phyloP scores from a whole-genome alignment of 1,139 yeast genomes.

The Keqinozyma sinolaborantium region DNA sequence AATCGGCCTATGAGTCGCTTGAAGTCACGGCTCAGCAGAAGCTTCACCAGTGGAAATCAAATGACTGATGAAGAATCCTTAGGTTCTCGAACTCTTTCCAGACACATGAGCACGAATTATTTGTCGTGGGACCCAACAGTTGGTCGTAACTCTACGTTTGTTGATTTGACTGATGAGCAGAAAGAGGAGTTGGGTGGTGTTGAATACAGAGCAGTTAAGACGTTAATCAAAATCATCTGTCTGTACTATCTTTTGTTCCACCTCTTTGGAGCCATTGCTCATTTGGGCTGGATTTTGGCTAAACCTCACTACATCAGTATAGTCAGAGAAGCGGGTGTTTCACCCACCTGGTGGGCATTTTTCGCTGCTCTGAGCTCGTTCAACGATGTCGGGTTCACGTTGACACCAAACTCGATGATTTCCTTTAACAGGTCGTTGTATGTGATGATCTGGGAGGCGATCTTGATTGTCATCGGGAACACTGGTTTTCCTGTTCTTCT shows the following conservation, averaged over 20 bases:
- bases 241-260: conserved; percentile 76
- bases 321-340: conserved; percentile 52
- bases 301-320: conserved; percentile 37
- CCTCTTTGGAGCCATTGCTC: conserved; percentile 51
- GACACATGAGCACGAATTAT: conserved; percentile 55
- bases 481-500: conserved; percentile 88
- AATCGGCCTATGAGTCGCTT: conserved; percentile 2
- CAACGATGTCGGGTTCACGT: conserved; percentile 78
- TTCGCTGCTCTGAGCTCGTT: conserved; percentile 77
- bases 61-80: conserved; percentile 6
- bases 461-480: conserved; percentile 83
- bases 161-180: conserved; percentile 75
- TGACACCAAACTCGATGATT: conserved; percentile 75
- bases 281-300: conserved; percentile 64
- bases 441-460: conserved; percentile 56
- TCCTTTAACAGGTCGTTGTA: conserved; percentile 63
- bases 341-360: conserved; percentile 90
- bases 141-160: conserved; percentile 94
- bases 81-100: conserved; percentile 12
- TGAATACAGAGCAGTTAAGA: conserved; percentile 84
- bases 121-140: conserved; percentile 89
- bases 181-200: conserved; percentile 96
- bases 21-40: not conserved
- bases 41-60: not conserved
- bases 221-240: conserved; percentile 64